phyloP scores from a whole-genome alignment of 1,284 basidiomycete genomes.

The Cryptococcus neoformans region DNA sequence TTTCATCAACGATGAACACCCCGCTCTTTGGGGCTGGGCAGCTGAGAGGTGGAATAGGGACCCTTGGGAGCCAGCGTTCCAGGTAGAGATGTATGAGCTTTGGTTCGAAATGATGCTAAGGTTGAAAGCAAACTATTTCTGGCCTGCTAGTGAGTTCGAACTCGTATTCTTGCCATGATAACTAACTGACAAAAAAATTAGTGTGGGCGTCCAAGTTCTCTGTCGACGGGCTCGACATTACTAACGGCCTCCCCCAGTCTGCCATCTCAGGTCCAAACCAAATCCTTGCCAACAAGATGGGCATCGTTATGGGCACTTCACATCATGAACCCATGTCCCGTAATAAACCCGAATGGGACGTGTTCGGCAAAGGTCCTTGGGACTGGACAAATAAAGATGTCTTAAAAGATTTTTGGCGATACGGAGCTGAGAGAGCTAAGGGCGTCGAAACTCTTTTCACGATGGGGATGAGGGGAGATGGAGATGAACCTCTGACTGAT shows the following conservation, averaged over 20 bases:
- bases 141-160: conserved; percentile 48
- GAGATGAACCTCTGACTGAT: conserved; percentile 27
- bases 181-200: conserved; percentile 1
- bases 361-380: conserved; percentile 19
- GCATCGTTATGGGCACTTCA: conserved; percentile 62
- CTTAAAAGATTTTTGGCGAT: conserved; percentile 28
- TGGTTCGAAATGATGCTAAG: conserved; percentile 61
- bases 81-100: conserved; percentile 58
- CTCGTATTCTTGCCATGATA: not conserved
- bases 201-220: conserved; percentile 59
- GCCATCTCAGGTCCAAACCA: conserved; percentile 55
- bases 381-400: conserved; percentile 24
- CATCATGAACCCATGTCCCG: conserved; percentile 49
- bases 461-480: conserved; percentile 41
- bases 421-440: conserved; percentile 33
- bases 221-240: conserved; percentile 56
- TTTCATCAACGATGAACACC: conserved; percentile 62
- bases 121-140: conserved; percentile 66
- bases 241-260: conserved; percentile 7
- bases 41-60: conserved; percentile 48
- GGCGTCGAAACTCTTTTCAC: conserved; percentile 34
- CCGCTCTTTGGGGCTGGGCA: conserved; percentile 57
- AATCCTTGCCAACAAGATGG: conserved; percentile 62
- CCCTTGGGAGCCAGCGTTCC: conserved; percentile 35
- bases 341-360: conserved; percentile 33